These are phyloP conservation scores for Paulownia fortunei DNA, from an alignment of 257 asterid species.

Conservation along the genomic window DNA sequence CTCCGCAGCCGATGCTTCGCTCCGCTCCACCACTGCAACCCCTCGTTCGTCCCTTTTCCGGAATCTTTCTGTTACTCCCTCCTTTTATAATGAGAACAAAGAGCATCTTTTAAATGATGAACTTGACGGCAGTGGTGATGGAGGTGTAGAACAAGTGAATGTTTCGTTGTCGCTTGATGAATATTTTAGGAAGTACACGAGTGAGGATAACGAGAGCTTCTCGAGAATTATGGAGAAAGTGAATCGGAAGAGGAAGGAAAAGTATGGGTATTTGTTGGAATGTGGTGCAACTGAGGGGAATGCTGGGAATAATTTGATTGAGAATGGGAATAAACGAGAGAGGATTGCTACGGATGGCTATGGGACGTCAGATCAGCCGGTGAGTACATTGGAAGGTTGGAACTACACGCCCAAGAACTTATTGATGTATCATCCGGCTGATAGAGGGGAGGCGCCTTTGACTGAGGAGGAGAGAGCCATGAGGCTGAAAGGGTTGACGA, in stretches of 20 bases:
- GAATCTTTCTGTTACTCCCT: conserved; percentile 68
- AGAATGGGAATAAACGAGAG: conserved; percentile 64
- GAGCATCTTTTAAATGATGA: conserved; percentile 27
- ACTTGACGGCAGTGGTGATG: conserved; percentile 33
- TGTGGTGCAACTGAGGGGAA: conserved; percentile 46
- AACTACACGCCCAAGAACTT: conserved; percentile 80
- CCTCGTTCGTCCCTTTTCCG: conserved; percentile 79
- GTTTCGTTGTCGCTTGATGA: conserved; percentile 64
- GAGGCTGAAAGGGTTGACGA: conserved; percentile 79
- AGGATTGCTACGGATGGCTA: conserved; percentile 71
- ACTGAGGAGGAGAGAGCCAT: conserved; percentile 75
- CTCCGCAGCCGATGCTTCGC: conserved; percentile 32
- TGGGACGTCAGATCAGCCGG: conserved; percentile 92
- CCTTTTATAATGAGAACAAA: conserved; percentile 35
- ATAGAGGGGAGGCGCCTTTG: conserved; percentile 78
- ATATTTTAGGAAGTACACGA: conserved; percentile 78
- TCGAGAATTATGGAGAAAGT: conserved; percentile 66
- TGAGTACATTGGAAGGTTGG: conserved; percentile 82
- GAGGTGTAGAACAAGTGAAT: conserved; percentile 49
- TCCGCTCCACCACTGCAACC: conserved; percentile 49
- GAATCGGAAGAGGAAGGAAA: conserved; percentile 75
- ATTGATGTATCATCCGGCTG: conserved; percentile 95
- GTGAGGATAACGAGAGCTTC: conserved; percentile 94
- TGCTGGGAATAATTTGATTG: conserved; percentile 51
- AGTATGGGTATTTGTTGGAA: conserved; percentile 76